Conservation (phyloP, 345 rosid genomes). For the Salix arbutifolia region DNA sequence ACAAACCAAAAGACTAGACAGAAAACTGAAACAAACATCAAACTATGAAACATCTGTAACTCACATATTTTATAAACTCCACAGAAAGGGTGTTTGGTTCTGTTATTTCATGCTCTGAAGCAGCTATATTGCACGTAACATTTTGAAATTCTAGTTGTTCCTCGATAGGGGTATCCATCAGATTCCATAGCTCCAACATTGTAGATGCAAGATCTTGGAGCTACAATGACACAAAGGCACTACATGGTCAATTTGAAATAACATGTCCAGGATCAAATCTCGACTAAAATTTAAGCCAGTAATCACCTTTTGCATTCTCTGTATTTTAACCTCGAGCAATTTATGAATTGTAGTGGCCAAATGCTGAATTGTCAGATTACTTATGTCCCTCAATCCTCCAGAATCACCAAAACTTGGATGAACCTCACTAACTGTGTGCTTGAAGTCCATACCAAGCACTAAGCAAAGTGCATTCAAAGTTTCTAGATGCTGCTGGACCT, state of each 20-base stretch:
- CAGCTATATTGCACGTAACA: slow-evolving; percentile 91
- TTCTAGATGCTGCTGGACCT: slow-evolving; percentile 40
- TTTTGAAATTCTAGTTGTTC: slow-evolving; percentile 88
- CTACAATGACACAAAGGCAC: slow-evolving; percentile 38
- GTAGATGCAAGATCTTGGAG: slow-evolving; percentile 95
- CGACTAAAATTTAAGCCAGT: slow-evolving; percentile 9
- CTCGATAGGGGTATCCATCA: slow-evolving; percentile 97
- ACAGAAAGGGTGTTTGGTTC: slow-evolving; percentile 79
- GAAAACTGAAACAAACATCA: not conserved
- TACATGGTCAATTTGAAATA: not conserved
- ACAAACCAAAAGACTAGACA: not conserved
- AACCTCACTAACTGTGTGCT: slow-evolving; percentile 32
- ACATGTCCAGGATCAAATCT: not conserved
- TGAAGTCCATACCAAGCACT: slow-evolving; percentile 61
- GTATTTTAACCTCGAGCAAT: slow-evolving; percentile 44
- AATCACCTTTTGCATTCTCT: slow-evolving; percentile 57
- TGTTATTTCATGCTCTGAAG: slow-evolving; percentile 85
- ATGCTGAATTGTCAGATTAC: slow-evolving; percentile 41
- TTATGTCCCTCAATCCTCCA: slow-evolving; percentile 39
- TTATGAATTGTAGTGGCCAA: slow-evolving; percentile 43
- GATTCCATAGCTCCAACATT: slow-evolving; percentile 90
- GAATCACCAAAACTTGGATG: slow-evolving; percentile 42
- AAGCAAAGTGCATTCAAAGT: slow-evolving; percentile 43
- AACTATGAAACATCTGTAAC: slow-evolving; percentile 24
- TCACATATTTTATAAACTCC: slow-evolving; percentile 73